Conservation (phyloP, 2,329 filamentous ascomycete species). For the Remersonia thermophila region DNA sequence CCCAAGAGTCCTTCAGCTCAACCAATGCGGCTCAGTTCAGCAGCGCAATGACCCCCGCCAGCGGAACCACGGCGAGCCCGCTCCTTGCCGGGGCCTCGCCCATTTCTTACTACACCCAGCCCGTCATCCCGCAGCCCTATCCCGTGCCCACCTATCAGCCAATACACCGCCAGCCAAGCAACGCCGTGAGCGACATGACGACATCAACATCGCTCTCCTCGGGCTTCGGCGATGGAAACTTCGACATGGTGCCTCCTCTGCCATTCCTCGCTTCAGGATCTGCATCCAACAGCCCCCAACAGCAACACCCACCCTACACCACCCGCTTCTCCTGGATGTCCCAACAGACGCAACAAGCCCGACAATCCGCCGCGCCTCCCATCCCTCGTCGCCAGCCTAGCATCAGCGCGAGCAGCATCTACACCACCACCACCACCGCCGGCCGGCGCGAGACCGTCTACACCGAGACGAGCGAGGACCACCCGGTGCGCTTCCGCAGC, state of each 20-base stretch:
- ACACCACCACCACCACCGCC: background rate
- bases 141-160: conserved; percentile 25
- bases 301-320: conserved; percentile 6
- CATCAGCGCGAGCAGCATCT: conserved; percentile 9
- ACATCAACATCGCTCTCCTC: conserved; percentile 40
- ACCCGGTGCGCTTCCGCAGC: conserved; percentile 42
- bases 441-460: conserved; percentile 37
- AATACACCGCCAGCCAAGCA: conserved; percentile 25
- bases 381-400: too few species aligned
- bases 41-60: conserved; percentile 9
- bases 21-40: conserved; percentile 19
- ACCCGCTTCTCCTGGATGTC: conserved; percentile 26
- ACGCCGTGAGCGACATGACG: conserved; percentile 37
- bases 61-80: conserved; percentile 17
- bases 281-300: conserved; percentile 4
- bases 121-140: conserved; percentile 25
- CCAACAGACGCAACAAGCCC: conserved; percentile 8
- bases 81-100: conserved; percentile 25
- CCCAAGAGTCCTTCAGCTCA: conserved; percentile 18
- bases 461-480: conserved; percentile 41
- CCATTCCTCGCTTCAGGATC: conserved; percentile 8
- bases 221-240: conserved; percentile 51
- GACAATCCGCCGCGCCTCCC: background rate
- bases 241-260: conserved; percentile 28
- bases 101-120: conserved; percentile 28